Evolutionary conservation across 1,139 yeast genomes (phyloP).

Genomic region (Zhuliangozyma blackwelliae): DNA sequence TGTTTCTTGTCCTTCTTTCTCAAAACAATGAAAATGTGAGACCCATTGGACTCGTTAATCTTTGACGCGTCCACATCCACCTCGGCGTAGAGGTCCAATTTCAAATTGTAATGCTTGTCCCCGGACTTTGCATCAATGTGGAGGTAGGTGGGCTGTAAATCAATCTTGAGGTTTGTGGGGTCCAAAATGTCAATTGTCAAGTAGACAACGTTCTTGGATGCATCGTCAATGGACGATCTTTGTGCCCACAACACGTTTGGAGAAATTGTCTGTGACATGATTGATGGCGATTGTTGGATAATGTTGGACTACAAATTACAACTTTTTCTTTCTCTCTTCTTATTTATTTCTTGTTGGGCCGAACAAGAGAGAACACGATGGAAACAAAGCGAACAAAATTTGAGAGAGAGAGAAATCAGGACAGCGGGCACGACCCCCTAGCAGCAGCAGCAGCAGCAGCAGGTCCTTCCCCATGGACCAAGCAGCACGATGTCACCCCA

Average conservation of each 20-base stretch:
- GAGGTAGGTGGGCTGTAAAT: slow-evolving; percentile 56
- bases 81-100: slow-evolving; percentile 68
- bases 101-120: slow-evolving; percentile 52
- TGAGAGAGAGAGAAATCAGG: no score
- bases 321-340: no score
- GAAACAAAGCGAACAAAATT: no score
- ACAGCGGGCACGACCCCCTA: no score
- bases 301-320: neutral
- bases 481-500: no score
- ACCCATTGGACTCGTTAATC: slow-evolving; percentile 57
- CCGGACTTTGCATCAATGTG: slow-evolving; percentile 56
- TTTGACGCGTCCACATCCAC: slow-evolving; percentile 66
- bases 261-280: slow-evolving; percentile 1
- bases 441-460: no score
- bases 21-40: slow-evolving; percentile 64
- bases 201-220: slow-evolving; percentile 68
- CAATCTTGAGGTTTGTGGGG: slow-evolving; percentile 58
- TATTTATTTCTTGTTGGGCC: no score
- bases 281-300: neutral
- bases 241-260: slow-evolving; percentile 86
- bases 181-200: slow-evolving; percentile 75
- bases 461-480: no score
- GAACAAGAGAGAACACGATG: no score
- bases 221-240: slow-evolving; percentile 72
- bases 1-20: slow-evolving; percentile 63